Evolutionary conservation across 1,139 yeast species (phyloP), one percentile per base, ranked within the genome.

Genomic region (Scheffersomyces illinoinensis): DNA sequence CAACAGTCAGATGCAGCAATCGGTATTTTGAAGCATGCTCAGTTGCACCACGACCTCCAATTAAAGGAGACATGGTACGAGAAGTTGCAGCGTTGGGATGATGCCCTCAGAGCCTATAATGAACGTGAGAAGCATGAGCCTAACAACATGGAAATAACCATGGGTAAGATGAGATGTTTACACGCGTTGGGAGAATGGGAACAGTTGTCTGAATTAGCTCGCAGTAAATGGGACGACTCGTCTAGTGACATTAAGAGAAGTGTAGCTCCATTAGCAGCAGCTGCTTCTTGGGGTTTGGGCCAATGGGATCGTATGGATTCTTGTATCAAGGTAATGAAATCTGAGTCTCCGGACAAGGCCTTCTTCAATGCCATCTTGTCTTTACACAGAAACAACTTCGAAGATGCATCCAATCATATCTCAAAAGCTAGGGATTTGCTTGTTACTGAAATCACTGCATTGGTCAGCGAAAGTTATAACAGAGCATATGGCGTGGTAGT

Each of bases 121-220:
- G 90, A 88, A 65, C 79, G 95, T 70, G 90, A 85, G 61, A 81
- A 79, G 61, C 74, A 71, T 19, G 88, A 85, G 57, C 88, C 88
- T 1, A 76, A 80, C 57, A 83, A 85, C 56, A 83, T 84, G 78
- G 98, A 95, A 64, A 89, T 93, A 2, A 90, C 95, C 1, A 88
- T 95, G 93, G 99, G 99, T 76, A 93, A 93, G 70, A 93, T 96
- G 98, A 85, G 98, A 74, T 93, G 98, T 75, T 79, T 93, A 62
- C 98, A 95, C 76, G 99, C 99, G 0, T 78, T 96, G 43, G 99
- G 99, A 55, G 98, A 95, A 75, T 96, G 99, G 99, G 98, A 93
- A 64, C 91, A 90, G 66, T 79, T 96, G 39, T 89, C 96, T 12
- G 91, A 89, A 62, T 79, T 95, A 58, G 97, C 98, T 0, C 90